These are phyloP conservation scores for Pichia sp. DNA, from an alignment of 1,139 yeast species.

Conservation along the genomic window DNA sequence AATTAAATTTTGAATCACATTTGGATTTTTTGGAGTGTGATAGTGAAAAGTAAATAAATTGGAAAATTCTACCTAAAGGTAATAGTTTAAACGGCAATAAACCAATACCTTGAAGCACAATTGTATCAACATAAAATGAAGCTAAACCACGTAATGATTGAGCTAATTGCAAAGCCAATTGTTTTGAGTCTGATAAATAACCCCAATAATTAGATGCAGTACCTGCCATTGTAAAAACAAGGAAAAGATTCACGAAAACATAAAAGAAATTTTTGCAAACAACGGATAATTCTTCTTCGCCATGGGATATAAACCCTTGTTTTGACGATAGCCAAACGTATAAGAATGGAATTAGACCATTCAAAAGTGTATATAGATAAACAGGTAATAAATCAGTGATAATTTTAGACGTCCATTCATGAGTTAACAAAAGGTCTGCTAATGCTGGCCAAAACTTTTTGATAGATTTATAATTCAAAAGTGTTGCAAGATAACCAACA, in stretches of 20 bases:
- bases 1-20: not conserved
- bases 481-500: conserved; percentile 67
- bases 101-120: conserved; percentile 69
- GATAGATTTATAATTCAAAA: conserved; percentile 65
- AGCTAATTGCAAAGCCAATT: conserved; percentile 68
- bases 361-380: conserved; percentile 62
- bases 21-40: conserved; percentile 43
- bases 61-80: conserved; percentile 58
- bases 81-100: conserved; percentile 68
- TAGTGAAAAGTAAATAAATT: conserved; percentile 45
- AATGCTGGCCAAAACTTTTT: conserved; percentile 67
- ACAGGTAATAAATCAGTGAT: conserved; percentile 76
- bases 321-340: conserved; percentile 59
- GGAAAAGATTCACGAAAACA: conserved; percentile 68
- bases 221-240: conserved; percentile 76
- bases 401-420: conserved; percentile 64
- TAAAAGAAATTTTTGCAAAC: conserved; percentile 74
- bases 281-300: conserved; percentile 69
- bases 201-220: conserved; percentile 73
- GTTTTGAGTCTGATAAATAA: conserved; percentile 70
- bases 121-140: conserved; percentile 67
- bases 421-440: conserved; percentile 51
- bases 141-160: conserved; percentile 63
- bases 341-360: conserved; percentile 61
- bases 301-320: conserved; percentile 69